Conservation (phyloP, 2,329 filamentous ascomycete species). For the Madurella fahalii region DNA sequence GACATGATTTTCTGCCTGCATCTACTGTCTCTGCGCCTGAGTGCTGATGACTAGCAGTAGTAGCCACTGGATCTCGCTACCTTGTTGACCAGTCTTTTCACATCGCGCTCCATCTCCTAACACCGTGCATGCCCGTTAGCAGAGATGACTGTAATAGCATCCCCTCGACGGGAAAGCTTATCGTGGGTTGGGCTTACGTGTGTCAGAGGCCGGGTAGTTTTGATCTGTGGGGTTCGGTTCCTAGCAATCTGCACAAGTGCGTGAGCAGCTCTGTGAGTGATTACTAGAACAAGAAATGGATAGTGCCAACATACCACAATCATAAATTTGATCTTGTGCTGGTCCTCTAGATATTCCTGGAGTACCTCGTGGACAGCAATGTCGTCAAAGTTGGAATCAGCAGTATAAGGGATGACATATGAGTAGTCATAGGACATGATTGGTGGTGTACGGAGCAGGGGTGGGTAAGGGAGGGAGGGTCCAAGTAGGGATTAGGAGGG, state of each 20-base stretch:
- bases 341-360: neutral
- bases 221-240: neutral
- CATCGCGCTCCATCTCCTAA: neutral
- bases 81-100: neutral
- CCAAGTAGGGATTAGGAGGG: neutral
- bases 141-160: neutral
- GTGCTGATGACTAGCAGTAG: neutral
- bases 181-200: neutral
- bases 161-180: neutral
- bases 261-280: neutral
- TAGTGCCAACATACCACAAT: neutral
- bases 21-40: neutral
- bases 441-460: neutral
- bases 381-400: conserved; percentile 5
- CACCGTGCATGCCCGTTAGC: neutral
- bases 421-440: neutral
- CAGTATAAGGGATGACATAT: conserved; percentile 2
- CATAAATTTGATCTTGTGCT: neutral
- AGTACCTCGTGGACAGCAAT: neutral
- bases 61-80: neutral
- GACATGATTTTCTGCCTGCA: neutral
- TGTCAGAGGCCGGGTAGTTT: neutral
- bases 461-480: neutral
- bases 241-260: neutral
- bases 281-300: too few relatives aligned